Percentiles rank a stretch among this genome's conserved stretches.
Conservation (phyloP, 2,329 filamentous ascomycete genomes). For the Lasiodiplodia sp. region DNA sequence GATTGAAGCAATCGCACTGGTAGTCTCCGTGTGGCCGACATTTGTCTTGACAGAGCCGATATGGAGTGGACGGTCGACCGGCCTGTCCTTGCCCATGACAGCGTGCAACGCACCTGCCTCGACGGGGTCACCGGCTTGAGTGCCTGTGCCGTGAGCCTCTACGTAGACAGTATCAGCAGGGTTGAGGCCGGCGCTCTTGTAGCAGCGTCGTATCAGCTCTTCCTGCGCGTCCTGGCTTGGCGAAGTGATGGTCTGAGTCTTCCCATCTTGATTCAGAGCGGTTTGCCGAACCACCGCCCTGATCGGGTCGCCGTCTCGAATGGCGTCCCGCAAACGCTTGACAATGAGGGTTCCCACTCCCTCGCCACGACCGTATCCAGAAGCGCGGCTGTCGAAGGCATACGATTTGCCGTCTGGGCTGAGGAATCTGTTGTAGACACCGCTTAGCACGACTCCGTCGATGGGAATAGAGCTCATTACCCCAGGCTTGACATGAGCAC, state of each 20-base stretch:
- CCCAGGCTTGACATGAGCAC: no score
- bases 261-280: conserved; percentile 59
- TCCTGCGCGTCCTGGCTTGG: conserved; percentile 60
- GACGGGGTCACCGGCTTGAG: conserved; percentile 32
- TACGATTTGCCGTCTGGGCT: no score
- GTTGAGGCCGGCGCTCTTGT: conserved; percentile 41
- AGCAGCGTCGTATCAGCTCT: conserved; percentile 47
- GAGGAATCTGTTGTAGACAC: no score
- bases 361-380: no score
- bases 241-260: conserved; percentile 64
- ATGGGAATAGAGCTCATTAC: conserved; percentile 17
- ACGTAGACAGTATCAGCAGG: conserved; percentile 32
- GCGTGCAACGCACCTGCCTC: conserved; percentile 31
- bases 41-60: conserved; percentile 46
- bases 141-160: conserved; percentile 40
- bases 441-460: conserved; percentile 23
- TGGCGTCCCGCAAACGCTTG: no score
- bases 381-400: no score
- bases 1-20: conserved; percentile 47
- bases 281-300: conserved; percentile 48
- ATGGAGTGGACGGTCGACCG: conserved; percentile 24
- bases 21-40: conserved; percentile 52
- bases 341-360: no score
- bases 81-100: background rate
- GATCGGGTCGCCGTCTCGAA: conserved; percentile 38